Evolutionary conservation across 1,284 basidiomycete genomes (phyloP).

Genomic region (Polyporus tsugae): DNA sequence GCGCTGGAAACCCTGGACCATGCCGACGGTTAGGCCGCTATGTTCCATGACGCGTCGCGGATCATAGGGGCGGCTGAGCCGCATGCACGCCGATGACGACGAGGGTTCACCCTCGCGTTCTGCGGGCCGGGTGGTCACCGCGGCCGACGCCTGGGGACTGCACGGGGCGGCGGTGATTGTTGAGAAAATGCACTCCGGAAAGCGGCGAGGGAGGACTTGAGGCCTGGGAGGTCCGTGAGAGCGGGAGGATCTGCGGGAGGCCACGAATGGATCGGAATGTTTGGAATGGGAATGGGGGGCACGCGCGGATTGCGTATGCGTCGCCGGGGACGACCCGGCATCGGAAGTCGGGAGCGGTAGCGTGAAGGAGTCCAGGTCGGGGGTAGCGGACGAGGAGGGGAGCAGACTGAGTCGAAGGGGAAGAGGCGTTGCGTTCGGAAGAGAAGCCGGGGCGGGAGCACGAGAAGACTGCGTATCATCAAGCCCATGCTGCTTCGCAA

Average conservation of each 20-base stretch:
- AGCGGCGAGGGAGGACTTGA: slow-evolving; percentile 13
- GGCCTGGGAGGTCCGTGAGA: slow-evolving; percentile 18
- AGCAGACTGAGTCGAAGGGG: neutral
- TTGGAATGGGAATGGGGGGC: neutral
- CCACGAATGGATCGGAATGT: slow-evolving; percentile 16
- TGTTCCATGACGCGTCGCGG: slow-evolving; percentile 24
- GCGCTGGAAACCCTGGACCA: slow-evolving; percentile 31
- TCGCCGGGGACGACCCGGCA: slow-evolving; percentile 15
- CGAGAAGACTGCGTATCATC: neutral
- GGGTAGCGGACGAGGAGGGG: slow-evolving; percentile 17
- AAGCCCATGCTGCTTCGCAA: neutral
- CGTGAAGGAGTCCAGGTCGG: slow-evolving; percentile 20
- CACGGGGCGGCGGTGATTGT: slow-evolving; percentile 9
- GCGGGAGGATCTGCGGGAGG: slow-evolving; percentile 25
- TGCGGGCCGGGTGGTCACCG: slow-evolving; percentile 18
- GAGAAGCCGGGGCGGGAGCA: slow-evolving; percentile 3
- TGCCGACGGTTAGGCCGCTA: slow-evolving; percentile 27
- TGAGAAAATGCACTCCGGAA: slow-evolving; percentile 17
- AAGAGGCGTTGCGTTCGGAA: neutral
- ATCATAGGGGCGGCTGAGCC: slow-evolving; percentile 20
- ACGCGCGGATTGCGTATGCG: neutral
- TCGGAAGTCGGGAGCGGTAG: slow-evolving; percentile 11
- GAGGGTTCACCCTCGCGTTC: slow-evolving; percentile 18
- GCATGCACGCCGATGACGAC: slow-evolving; percentile 16
- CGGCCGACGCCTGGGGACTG: neutral